Percentiles rank a stretch among this genome's conserved stretches.
Evolutionary conservation across 495 filamentous ascomycete species (phyloP).

Genomic region (Xylaria nigripes): DNA sequence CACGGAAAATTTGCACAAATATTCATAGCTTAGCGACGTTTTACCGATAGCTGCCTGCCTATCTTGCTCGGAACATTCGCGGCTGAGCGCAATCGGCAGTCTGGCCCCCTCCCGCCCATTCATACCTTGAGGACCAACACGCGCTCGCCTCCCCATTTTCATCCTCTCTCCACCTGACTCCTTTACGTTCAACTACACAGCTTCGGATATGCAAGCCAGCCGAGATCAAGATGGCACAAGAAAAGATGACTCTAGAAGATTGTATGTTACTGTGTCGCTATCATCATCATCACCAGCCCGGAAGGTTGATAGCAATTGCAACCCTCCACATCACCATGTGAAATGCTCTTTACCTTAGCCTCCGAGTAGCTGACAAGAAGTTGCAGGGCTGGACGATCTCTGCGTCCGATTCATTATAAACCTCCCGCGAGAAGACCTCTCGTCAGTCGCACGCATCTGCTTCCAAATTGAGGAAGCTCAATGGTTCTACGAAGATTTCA

Average conservation of each 20-base stretch:
- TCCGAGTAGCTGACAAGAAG: constrained; percentile 18
- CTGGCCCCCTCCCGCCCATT: background rate
- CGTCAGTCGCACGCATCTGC: constrained; percentile 84
- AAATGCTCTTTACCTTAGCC: background rate
- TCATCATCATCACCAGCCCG: constrained; percentile 2
- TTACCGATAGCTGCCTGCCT: background rate
- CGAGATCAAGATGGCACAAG: constrained; percentile 59
- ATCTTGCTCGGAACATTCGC: constrained; percentile 1
- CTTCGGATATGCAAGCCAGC: constrained; percentile 40
- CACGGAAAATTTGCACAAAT: background rate
- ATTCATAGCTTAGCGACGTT: background rate
- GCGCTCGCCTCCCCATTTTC: background rate
- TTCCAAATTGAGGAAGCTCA: constrained; percentile 98
- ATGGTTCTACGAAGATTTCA: constrained; percentile 99
- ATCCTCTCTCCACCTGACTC: background rate
- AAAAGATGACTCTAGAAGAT: constrained; percentile 79
- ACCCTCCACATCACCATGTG: background rate
- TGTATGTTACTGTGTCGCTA: constrained; percentile 51
- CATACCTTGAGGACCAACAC: background rate
- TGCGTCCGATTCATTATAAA: constrained; percentile 96
- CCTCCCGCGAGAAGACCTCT: constrained; percentile 80
- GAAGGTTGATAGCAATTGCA: background rate
- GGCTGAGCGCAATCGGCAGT: constrained; percentile 12
- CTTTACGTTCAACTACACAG: background rate
- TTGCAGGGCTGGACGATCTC: constrained; percentile 84